Evolutionary conservation across 495 filamentous ascomycete genomes (phyloP), one percentile per base, ranked within the genome.

Genomic region (Trichocladium uniseriatum): DNA sequence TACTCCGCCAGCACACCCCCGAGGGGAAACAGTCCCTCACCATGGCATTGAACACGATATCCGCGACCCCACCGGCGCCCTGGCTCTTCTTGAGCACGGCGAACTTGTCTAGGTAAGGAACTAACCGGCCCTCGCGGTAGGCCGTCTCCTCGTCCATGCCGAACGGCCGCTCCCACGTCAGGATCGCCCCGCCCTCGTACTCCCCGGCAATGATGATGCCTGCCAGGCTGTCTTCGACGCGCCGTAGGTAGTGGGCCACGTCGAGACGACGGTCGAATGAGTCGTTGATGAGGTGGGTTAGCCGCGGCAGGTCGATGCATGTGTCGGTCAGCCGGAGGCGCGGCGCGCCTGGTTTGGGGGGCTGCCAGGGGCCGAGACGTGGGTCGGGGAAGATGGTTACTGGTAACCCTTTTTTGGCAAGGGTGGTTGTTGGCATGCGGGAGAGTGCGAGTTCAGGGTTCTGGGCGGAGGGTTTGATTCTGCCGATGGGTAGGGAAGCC

Each of bases 101-200:
- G 61, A 99, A 99, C 68, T 99, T 99, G 63, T 99, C 92, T 19
- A 99, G 70, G 64, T 99, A 99, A 0, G 91, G 94, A 0, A 99
- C 84, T 62, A 88, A 75, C 4, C 81, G 70, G 8, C 69, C 68
- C 38, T 69, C 72, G 16, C 65, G 70, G 38, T 73, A 69, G 16
- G 77, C 76, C 45, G 73, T 71, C 40, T 77, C 72, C 41, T 79
- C 69, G 15, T 61, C 43, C 1, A 82, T 64, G 0, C 74, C 75
- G 0, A 79, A 80, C 0, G 90, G 87, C 27, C 73, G 69, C 72
- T 99, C 92, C 92, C 92, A 99, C 1, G 92, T 99, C 15, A 97
- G 69, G 29, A 99, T 80, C 8, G 92, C 92, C 1, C 87, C 92
- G 43, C 92, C 92, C 72, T 97, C 92, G 61, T 99, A 99, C 52